Evolutionary conservation across 2,329 filamentous ascomycete genomes (phyloP).

Genomic region (Pseudonectria buxi): DNA sequence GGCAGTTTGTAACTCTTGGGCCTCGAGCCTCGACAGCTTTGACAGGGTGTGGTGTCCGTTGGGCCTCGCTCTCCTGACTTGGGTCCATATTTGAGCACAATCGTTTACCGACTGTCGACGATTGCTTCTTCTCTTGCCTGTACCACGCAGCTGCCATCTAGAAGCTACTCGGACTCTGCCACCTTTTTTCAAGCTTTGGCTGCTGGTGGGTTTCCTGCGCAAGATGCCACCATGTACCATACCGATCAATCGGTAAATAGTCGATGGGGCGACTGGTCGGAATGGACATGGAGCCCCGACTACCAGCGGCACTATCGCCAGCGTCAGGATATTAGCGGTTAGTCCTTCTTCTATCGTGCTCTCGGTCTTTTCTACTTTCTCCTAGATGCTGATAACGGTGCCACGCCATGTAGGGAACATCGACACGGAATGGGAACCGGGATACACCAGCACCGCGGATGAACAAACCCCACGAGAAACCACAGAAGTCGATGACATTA

Average conservation of each 20-base stretch:
- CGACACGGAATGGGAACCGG: slow-evolving; percentile 21
- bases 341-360: slow-evolving; percentile 1
- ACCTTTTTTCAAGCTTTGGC: slow-evolving; percentile 1
- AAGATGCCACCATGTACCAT: slow-evolving; percentile 24
- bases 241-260: slow-evolving; percentile 8
- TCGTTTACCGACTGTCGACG: background rate
- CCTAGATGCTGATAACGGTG: slow-evolving; percentile 5
- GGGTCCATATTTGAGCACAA: too few relatives aligned
- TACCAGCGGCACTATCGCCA: slow-evolving; percentile 23
- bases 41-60: too few relatives aligned
- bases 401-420: slow-evolving; percentile 12
- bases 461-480: slow-evolving; percentile 19
- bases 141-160: background rate
- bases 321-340: slow-evolving; percentile 24
- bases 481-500: slow-evolving; percentile 14
- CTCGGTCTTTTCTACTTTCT: background rate
- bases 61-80: background rate
- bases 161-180: background rate
- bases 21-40: slow-evolving; percentile 8
- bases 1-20: slow-evolving; percentile 4
- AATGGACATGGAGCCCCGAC: slow-evolving; percentile 23
- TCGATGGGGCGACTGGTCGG: slow-evolving; percentile 16
- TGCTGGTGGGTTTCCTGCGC: slow-evolving; percentile 9
- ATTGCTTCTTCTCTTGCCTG: slow-evolving; percentile 2
- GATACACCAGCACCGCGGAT: slow-evolving; percentile 5